Base-by-base conservation (phyloP, 768 basidiomycete species). In the Amanita polypyramis region DNA sequence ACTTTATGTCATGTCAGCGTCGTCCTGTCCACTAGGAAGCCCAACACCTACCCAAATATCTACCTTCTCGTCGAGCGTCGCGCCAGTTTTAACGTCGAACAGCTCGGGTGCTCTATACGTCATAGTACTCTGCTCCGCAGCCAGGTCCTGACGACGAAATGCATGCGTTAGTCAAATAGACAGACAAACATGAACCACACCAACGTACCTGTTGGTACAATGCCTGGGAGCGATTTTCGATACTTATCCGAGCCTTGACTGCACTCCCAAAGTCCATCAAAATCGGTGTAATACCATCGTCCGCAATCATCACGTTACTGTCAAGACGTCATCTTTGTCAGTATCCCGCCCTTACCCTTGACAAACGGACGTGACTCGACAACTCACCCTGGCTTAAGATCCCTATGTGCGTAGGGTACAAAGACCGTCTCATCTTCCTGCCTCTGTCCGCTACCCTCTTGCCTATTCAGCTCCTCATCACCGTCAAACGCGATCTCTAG, bases 201-300 rank as follows among this genome's bases (percentile, higher is more conserved):
- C 15, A 19, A 19, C 66, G 44, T 49, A 85, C 86, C 72, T 98
- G 96, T 55, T 97, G 92, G 14, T 86, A 58, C 39, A 99, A 64
- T 0, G 96, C 96, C 61, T 92, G 85, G 20, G 83, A 82, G 20
- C 96, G 76, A 49, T 78, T 91, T 51, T 85, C 78, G 50, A 98
- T 75, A 20, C 69, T 72, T 50, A 98, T 79, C 25, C 94, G 73
- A 3, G 96, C 96, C 62, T 86, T 88, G 58, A 83, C 73, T 1
- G 85, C 77, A 53, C 92, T 96, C 15, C 96, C 96, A 64, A 99
- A 93, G 65, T 99, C 96, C 96, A 99, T 99, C 7, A 99, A 77
- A 50, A 99, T 88, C 1, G 96, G 88, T 19, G 70, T 72, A 7
- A 76, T 71, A 1, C 88, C 91, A 46, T 96, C 88, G 58, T 99